Evolutionary conservation across 1,139 yeast species (phyloP).

Genomic region (Candida albicans): DNA sequence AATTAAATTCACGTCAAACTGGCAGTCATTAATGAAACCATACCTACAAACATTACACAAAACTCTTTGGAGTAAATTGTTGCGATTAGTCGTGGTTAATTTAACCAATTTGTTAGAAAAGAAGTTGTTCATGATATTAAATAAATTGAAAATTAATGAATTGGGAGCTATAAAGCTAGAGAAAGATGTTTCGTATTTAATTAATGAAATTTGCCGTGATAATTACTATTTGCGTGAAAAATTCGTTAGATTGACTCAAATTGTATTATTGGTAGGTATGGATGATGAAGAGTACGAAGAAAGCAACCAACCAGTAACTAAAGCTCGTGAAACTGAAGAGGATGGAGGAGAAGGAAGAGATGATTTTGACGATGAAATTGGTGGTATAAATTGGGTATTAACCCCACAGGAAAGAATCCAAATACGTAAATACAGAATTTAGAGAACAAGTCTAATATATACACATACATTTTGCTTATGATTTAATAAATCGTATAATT

Average conservation of each 20-base stretch:
- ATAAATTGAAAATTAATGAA: constrained; percentile 64
- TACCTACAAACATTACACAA: constrained; percentile 58
- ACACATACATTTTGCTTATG: too few species aligned
- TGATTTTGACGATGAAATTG: constrained; percentile 37
- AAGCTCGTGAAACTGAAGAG: constrained; percentile 7
- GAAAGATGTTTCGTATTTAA: constrained; percentile 73
- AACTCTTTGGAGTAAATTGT: constrained; percentile 45
- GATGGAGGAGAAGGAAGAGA: constrained; percentile 26
- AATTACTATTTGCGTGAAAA: constrained; percentile 73
- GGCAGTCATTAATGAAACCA: constrained; percentile 68
- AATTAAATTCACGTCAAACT: constrained; percentile 54
- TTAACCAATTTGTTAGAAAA: constrained; percentile 58
- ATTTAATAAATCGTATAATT: background rate
- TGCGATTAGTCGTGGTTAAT: constrained; percentile 54
- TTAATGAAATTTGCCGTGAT: constrained; percentile 61
- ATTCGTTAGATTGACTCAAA: constrained; percentile 79
- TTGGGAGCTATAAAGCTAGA: constrained; percentile 84
- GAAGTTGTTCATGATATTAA: constrained; percentile 63
- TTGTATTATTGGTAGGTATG: constrained; percentile 76
- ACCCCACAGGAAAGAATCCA: constrained; percentile 71
- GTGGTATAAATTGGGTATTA: constrained; percentile 74
- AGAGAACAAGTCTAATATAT: constrained; percentile 4
- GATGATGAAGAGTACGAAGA: constrained; percentile 73
- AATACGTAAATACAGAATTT: constrained; percentile 50
- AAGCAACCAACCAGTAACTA: constrained; percentile 23